These are phyloP conservation scores for Tetratostichococcus sp. DNA, from an alignment of 139 green algal genomes.

Conservation along the genomic window DNA sequence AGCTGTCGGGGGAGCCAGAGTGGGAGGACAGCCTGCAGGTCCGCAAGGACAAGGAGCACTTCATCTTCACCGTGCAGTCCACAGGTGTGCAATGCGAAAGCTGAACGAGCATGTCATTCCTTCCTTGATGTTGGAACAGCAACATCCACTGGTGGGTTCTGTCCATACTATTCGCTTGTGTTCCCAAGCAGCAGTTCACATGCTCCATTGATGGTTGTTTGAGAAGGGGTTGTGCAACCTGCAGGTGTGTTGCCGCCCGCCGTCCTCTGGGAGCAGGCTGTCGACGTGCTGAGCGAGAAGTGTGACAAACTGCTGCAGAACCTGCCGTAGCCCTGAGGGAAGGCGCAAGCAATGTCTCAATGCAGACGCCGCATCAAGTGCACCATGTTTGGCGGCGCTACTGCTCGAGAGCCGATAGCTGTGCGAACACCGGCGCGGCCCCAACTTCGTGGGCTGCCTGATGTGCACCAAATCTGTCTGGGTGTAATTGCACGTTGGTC, in stretches of 20 bases:
- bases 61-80: slow-evolving; percentile 97
- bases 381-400: too few species aligned
- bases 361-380: too few species aligned
- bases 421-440: too few species aligned
- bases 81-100: slow-evolving; percentile 47
- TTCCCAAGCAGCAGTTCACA: background rate
- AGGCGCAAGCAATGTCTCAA: too few species aligned
- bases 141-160: too few species aligned
- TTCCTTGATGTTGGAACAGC: too few species aligned
- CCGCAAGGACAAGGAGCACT: slow-evolving; percentile 89
- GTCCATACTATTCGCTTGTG: too few species aligned
- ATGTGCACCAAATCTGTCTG: too few species aligned
- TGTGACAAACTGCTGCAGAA: slow-evolving; percentile 59
- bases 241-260: slow-evolving; percentile 63
- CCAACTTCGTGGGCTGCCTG: too few species aligned
- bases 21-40: slow-evolving; percentile 62
- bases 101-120: background rate
- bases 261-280: slow-evolving; percentile 65
- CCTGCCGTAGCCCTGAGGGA: slow-evolving; percentile 38
- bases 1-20: slow-evolving; percentile 30
- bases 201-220: background rate
- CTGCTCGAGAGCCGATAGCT: too few species aligned
- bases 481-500: too few species aligned
- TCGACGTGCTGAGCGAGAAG: slow-evolving; percentile 74
- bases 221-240: background rate